phyloP scores from a whole-genome alignment of 1,284 basidiomycete species.

The Hemileccinum hortonii region DNA sequence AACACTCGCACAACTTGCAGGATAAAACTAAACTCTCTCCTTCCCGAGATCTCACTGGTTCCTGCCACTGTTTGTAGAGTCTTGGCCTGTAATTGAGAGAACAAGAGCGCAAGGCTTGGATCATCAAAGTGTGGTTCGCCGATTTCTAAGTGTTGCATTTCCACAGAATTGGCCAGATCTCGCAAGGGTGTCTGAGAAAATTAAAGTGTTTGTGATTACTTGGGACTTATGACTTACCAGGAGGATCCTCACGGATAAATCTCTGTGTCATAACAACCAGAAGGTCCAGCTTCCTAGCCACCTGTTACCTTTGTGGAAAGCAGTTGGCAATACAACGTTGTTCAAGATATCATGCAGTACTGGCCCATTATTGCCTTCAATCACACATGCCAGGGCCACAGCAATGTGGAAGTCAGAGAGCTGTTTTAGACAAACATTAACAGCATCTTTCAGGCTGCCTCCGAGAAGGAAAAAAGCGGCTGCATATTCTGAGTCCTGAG shows the following conservation, averaged over 20 bases:
- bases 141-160: constrained; percentile 58
- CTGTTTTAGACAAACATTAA: constrained; percentile 88
- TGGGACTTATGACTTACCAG: constrained; percentile 50
- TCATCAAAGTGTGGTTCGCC: constrained; percentile 91
- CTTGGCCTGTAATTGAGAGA: constrained; percentile 86
- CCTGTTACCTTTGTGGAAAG: constrained; percentile 84
- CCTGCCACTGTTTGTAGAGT: constrained; percentile 91
- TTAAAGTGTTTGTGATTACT: constrained; percentile 2
- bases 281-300: constrained; percentile 99
- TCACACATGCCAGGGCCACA: constrained; percentile 79
- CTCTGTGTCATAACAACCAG: constrained; percentile 83
- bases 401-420: constrained; percentile 89
- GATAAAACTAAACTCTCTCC: constrained; percentile 90
- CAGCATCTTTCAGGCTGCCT: constrained; percentile 85
- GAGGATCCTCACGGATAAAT: constrained; percentile 82
- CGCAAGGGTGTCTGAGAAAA: constrained; percentile 67
- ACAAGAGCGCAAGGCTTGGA: constrained; percentile 84
- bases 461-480: constrained; percentile 97
- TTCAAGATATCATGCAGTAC: constrained; percentile 71
- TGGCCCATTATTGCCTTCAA: constrained; percentile 83
- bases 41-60: constrained; percentile 83
- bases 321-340: constrained; percentile 76
- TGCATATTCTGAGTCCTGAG: constrained; percentile 72
- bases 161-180: constrained; percentile 61
- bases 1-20: constrained; percentile 90